Evolutionary conservation across 192 early-diverging fungal genomes (phyloP), one percentile per base, ranked within the genome.

Genomic region (Coemansia sp.): DNA sequence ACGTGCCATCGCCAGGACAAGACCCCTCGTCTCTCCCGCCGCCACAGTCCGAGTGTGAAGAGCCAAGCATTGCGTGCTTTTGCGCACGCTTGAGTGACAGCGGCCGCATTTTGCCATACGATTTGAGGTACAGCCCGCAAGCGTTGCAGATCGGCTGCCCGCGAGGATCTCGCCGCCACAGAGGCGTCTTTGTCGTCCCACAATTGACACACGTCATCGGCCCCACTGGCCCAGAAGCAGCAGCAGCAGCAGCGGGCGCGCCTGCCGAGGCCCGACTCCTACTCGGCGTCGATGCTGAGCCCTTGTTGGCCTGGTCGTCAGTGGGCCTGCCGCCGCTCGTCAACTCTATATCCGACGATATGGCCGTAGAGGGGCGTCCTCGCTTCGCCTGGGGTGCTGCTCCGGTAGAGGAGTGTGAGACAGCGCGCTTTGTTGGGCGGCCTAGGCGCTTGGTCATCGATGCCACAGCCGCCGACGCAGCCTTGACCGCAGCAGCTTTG

Each of bases 81-180:
- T 72, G 73, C 44, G 73, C 40, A 44, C 76, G 76, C 53, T 81
- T 81, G n/a, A 85, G 74, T 70, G 79, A 76, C 44, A 70, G 64
- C 27, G 85, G 85, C 11, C 85, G 79, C 77, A 86, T 81, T 24
- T 76, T 75, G 16, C 85, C 85, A 33, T 86, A 83, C 34, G 80
- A 76, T 36, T 82, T 82, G 22, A 80, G 72, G 43, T 86, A 86
- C 67, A 86, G 68, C 3, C 90, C 89, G 69, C 93, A 94, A 5
- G 93, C 93, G 68, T 94, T 94, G 71, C 93, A 94, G 34, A 93
- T 92, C 2, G 92, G 89, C 70, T 91, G 87, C 62, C 90, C 90
- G 33, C 81, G 72, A 39, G 89, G 90, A 50, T 92, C 90, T 47
- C 93, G 73, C 12, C 93, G 85, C 93, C 93, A 94, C 46, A 94